Percentiles rank a stretch among this genome's conserved stretches.
These are phyloP conservation scores for Colletotrichum sp. DNA, from an alignment of 2,329 filamentous ascomycete genomes.

Conservation along the genomic window DNA sequence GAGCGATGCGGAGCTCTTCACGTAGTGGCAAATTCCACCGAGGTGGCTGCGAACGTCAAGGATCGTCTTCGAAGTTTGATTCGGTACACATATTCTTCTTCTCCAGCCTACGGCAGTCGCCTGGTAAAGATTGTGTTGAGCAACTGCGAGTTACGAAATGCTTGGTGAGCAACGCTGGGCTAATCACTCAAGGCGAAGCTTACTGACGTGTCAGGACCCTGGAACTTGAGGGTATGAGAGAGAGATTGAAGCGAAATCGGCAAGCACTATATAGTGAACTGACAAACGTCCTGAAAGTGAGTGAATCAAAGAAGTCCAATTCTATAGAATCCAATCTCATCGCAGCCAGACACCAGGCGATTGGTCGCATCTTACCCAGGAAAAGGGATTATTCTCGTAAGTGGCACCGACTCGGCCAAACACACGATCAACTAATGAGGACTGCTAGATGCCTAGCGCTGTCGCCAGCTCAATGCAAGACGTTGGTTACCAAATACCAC, in stretches of 20 bases:
- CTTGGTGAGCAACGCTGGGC: not conserved
- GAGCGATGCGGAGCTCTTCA: slow-evolving; percentile 36
- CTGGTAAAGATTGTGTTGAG: slow-evolving; percentile 1
- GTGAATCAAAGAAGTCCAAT: not conserved
- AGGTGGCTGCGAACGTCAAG: slow-evolving; percentile 5
- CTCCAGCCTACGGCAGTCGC: slow-evolving; percentile 3
- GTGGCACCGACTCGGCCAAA: not conserved
- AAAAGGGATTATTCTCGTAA: slow-evolving; percentile 12
- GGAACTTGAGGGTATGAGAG: not conserved
- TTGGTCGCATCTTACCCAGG: slow-evolving; percentile 1
- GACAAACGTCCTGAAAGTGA: not conserved
- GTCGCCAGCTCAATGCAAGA: not conserved
- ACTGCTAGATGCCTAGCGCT: not conserved
- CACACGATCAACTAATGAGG: not conserved
- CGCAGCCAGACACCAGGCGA: not conserved
- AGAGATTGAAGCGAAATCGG: not conserved
- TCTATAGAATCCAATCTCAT: not conserved
- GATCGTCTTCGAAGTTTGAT: slow-evolving; percentile 14
- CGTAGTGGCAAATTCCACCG: not conserved
- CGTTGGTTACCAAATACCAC: not conserved
- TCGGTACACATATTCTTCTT: slow-evolving; percentile 1
- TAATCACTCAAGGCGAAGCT: not conserved
- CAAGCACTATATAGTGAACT: not conserved
- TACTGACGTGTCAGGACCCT: not conserved
- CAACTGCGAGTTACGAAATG: not conserved